These are phyloP conservation scores for Phytophthora ramorum DNA, from an alignment of 352 stramenopile genomes.

Conservation along the genomic window DNA sequence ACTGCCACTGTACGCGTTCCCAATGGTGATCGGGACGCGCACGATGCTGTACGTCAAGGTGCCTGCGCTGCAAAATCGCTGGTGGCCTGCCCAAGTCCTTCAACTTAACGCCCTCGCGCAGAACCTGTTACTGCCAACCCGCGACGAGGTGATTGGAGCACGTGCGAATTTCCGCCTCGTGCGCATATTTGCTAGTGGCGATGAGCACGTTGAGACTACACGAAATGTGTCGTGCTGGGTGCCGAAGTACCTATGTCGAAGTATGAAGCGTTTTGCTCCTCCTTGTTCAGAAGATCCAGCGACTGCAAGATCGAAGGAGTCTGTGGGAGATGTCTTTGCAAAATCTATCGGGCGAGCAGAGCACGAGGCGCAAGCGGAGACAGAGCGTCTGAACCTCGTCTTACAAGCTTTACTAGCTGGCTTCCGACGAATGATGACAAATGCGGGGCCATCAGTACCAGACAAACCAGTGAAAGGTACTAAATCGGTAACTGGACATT, in stretches of 20 bases:
- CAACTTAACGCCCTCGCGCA: slow-evolving; percentile 68
- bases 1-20: slow-evolving; percentile 76
- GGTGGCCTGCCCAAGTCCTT: slow-evolving; percentile 82
- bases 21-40: slow-evolving; percentile 69
- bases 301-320: slow-evolving; percentile 12
- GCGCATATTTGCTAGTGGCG: slow-evolving; percentile 54
- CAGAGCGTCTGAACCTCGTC: slow-evolving; percentile 26
- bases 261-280: slow-evolving; percentile 43
- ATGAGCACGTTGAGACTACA: slow-evolving; percentile 27
- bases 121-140: slow-evolving; percentile 45
- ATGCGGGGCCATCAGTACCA: not conserved
- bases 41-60: slow-evolving; percentile 78
- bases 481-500: slow-evolving; percentile 15
- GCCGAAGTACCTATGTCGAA: slow-evolving; percentile 77
- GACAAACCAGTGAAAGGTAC: slow-evolving; percentile 11
- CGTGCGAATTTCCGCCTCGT: slow-evolving; percentile 61
- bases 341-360: slow-evolving; percentile 34
- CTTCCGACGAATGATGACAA: slow-evolving; percentile 23
- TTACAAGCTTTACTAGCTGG: slow-evolving; percentile 46
- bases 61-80: slow-evolving; percentile 61
- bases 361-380: slow-evolving; percentile 34
- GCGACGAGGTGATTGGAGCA: slow-evolving; percentile 47
- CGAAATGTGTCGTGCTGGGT: slow-evolving; percentile 79
- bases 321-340: slow-evolving; percentile 14
- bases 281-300: slow-evolving; percentile 1